These are phyloP conservation scores for Geoglossum glabrum DNA, from an alignment of 495 filamentous ascomycete species.

Conservation along the genomic window DNA sequence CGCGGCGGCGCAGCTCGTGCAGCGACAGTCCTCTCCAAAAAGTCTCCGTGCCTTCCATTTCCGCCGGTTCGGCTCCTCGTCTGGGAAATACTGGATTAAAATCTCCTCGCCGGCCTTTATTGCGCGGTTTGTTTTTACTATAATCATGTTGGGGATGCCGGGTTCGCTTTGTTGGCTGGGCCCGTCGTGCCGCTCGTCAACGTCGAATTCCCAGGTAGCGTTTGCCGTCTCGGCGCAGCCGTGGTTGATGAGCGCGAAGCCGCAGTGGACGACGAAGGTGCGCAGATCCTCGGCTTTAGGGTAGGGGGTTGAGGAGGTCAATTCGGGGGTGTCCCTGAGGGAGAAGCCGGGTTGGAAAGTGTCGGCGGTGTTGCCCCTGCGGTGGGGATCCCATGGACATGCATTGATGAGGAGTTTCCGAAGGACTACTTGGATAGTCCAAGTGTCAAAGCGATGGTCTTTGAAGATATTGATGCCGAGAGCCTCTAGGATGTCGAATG, in stretches of 20 bases:
- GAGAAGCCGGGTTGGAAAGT: not conserved
- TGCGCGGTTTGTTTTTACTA: not conserved
- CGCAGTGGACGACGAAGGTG: not conserved
- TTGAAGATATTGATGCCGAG: slow-evolving; percentile 24
- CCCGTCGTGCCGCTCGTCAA: not conserved
- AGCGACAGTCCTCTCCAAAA: not conserved
- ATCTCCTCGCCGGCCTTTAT: not conserved
- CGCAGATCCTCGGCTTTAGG: too few species aligned
- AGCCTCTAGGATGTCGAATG: slow-evolving; percentile 18
- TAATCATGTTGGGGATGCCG: not conserved
- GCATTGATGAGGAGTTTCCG: slow-evolving; percentile 16
- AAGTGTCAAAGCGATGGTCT: slow-evolving; percentile 21
- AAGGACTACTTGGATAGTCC: slow-evolving; percentile 19
- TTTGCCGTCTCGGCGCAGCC: not conserved
- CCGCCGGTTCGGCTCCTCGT: not conserved
- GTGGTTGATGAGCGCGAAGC: not conserved
- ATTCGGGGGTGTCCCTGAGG: not conserved
- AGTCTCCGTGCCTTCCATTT: not conserved
- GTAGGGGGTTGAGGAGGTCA: not conserved
- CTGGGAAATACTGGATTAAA: not conserved
- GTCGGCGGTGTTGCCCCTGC: slow-evolving; percentile 1
- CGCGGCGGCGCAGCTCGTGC: too few species aligned
- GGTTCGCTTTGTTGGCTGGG: not conserved
- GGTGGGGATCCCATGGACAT: slow-evolving; percentile 14
- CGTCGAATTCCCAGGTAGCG: not conserved